Percentiles rank a stretch among this genome's conserved stretches.
These are phyloP conservation scores for Rosa rugosa DNA, from an alignment of 306 rosid genomes.

Conservation along the genomic window DNA sequence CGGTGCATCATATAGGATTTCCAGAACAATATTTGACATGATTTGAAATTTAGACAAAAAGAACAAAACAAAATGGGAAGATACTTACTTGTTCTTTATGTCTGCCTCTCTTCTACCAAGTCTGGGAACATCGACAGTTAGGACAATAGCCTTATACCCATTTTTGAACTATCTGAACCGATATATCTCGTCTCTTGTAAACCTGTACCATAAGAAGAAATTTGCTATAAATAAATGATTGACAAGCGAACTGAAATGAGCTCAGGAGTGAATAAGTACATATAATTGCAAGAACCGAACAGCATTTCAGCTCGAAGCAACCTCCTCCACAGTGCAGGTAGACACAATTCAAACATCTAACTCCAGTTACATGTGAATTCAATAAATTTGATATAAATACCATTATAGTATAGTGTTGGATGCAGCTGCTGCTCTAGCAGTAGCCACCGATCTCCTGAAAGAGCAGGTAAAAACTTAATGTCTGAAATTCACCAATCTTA, in stretches of 20 bases:
- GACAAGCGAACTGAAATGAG: neutral
- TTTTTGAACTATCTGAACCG: conserved; percentile 38
- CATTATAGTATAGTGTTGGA: conserved; percentile 62
- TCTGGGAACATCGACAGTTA: conserved; percentile 58
- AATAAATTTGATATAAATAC: conserved; percentile 26
- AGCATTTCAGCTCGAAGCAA: conserved; percentile 73
- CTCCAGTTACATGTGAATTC: neutral
- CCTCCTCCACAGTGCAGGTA: conserved; percentile 59
- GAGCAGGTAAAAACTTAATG: too few relatives aligned
- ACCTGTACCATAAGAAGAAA: conserved; percentile 29
- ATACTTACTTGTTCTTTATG: conserved; percentile 50
- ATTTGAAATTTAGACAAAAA: neutral
- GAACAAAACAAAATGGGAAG: neutral
- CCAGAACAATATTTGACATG: neutral
- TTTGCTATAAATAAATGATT: neutral
- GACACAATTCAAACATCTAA: conserved; percentile 20
- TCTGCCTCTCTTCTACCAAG: conserved; percentile 73
- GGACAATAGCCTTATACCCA: conserved; percentile 59
- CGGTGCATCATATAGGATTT: neutral
- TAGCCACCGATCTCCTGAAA: conserved; percentile 65
- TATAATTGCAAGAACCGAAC: conserved; percentile 71
- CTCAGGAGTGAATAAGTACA: conserved; percentile 32
- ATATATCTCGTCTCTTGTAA: conserved; percentile 52
- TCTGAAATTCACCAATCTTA: conserved; percentile 10
- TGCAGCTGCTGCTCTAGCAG: conserved; percentile 74